Evolutionary conservation across 1,284 basidiomycete genomes (phyloP), one percentile per base, ranked within the genome.

Genomic region (Meira miltonrushii): DNA sequence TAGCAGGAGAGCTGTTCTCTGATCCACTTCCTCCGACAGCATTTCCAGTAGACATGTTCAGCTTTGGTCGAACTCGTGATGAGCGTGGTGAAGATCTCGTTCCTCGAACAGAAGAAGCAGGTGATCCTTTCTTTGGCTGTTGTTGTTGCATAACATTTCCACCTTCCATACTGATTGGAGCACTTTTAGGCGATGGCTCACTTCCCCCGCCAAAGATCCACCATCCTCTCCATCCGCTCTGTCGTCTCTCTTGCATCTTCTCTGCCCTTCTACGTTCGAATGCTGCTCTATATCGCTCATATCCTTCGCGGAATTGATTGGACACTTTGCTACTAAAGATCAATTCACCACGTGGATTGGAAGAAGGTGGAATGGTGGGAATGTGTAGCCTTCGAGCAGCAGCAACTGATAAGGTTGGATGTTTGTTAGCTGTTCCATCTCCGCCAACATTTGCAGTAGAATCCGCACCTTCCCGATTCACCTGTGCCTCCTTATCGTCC

Each of bases 291-390:
- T 97, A 94, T 13, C 90, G 85, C 79, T 96, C 92, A 80, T 98
- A 98, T 0, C 88, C 85, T 58, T 96, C 92, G 25, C 90, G 83
- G 78, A 98, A 98, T 10, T 80, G 77, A 46, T 84, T 83, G 63
- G 90, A 87, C 38, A 98, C 89, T 49, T 89, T 85, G 12, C 87
- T 90, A 12, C 89, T 92, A 79, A 98, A 96, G 65, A 98, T 93
- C 63, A 98, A 85, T 75, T 98, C 94, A 49, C 95, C 94, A 12
- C 93, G 86, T 2, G 93, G 92, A 79, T 94, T 96, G 39, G 82
- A 82, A 6, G 90, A 84, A 0, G 92, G 92, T 1, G 93, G 92
- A 41, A 96, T 94, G 9, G 88, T 85, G 1, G 88, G 83, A 62
- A 94, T 88, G 19, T 21, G 52, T 6, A 52, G 4, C 15, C 49